Percentiles rank a stretch among this genome's conserved stretches.
These are phyloP conservation scores for Bromus sterilis DNA, from an alignment of 176 grass and related monocot genomes.

Conservation along the genomic window DNA sequence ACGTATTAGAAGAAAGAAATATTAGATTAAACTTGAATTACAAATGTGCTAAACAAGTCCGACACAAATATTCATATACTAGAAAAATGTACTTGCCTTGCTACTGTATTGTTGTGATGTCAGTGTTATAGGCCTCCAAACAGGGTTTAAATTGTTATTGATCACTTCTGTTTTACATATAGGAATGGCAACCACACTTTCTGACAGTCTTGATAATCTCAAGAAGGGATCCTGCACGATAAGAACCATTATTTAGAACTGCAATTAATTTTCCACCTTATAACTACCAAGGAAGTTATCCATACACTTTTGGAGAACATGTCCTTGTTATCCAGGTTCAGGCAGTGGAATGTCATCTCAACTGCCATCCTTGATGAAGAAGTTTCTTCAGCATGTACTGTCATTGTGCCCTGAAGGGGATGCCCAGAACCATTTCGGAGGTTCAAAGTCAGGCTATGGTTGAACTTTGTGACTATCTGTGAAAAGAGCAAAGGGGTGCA, in stretches of 20 bases:
- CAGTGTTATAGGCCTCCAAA: constrained; percentile 75
- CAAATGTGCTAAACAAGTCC: not conserved
- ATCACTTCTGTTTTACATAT: constrained; percentile 90
- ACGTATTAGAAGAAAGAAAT: constrained; percentile 1
- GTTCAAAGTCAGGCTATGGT: constrained; percentile 55
- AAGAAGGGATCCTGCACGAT: constrained; percentile 85
- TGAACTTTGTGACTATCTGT: constrained; percentile 83
- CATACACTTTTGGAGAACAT: constrained; percentile 90
- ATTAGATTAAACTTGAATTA: constrained; percentile 6
- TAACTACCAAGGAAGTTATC: constrained; percentile 6
- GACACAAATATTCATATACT: not conserved
- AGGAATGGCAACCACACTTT: constrained; percentile 56
- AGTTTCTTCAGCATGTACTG: constrained; percentile 79
- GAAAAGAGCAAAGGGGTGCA: not conserved
- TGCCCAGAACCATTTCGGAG: constrained; percentile 36
- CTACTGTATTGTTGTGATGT: constrained; percentile 85
- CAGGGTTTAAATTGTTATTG: constrained; percentile 67
- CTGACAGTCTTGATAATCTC: constrained; percentile 72
- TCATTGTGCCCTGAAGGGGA: constrained; percentile 49
- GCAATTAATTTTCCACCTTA: not conserved
- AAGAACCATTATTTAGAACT: constrained; percentile 11
- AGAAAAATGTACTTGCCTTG: constrained; percentile 56
- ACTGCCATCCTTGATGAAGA: constrained; percentile 61
- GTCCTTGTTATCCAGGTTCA: constrained; percentile 79
- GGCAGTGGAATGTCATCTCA: constrained; percentile 59